Conservation (phyloP, 164 flowering plant genomes). For the Macadamia integrifolia region DNA sequence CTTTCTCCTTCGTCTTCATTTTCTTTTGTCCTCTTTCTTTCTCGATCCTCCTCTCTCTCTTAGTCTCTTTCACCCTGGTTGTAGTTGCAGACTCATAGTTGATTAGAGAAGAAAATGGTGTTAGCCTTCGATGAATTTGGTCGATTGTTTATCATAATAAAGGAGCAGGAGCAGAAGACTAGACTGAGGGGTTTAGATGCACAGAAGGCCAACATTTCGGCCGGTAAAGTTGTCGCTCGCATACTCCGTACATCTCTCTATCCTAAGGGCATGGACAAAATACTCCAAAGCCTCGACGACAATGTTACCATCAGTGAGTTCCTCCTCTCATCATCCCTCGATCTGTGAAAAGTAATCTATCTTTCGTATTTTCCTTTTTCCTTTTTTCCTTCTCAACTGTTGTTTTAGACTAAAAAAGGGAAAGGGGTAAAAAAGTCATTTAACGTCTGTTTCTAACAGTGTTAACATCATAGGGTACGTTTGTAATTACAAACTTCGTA, state of each 20-base stretch:
- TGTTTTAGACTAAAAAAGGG: too few relatives aligned
- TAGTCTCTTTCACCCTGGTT: not conserved
- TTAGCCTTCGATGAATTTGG: conserved; percentile 94
- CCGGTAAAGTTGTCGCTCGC: conserved; percentile 86
- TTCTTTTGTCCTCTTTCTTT: not conserved
- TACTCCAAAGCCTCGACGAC: conserved; percentile 95
- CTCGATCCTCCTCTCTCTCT: not conserved
- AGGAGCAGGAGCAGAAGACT: conserved; percentile 80
- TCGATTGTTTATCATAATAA: conserved; percentile 71
- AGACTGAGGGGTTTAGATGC: conserved; percentile 88
- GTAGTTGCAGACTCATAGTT: not conserved
- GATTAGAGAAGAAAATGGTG: conserved; percentile 45
- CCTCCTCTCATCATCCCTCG: conserved; percentile 2
- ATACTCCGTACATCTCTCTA: conserved; percentile 93
- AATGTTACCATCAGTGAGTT: conserved; percentile 76
- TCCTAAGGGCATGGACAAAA: conserved; percentile 99
- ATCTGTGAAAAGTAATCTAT: not conserved
- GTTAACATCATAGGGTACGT: too few relatives aligned
- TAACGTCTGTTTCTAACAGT: too few relatives aligned
- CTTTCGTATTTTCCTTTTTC: not conserved
- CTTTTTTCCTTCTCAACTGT: too few relatives aligned
- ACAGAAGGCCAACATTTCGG: conserved; percentile 90
- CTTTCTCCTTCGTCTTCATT: too few relatives aligned
- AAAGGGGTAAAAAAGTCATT: too few relatives aligned
- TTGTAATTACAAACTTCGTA: too few relatives aligned